A percentile compares a stretch with the other conserved stretches of the same genome.
Conservation (phyloP, 106 monocot genomes). For the Allium fistulosum region DNA sequence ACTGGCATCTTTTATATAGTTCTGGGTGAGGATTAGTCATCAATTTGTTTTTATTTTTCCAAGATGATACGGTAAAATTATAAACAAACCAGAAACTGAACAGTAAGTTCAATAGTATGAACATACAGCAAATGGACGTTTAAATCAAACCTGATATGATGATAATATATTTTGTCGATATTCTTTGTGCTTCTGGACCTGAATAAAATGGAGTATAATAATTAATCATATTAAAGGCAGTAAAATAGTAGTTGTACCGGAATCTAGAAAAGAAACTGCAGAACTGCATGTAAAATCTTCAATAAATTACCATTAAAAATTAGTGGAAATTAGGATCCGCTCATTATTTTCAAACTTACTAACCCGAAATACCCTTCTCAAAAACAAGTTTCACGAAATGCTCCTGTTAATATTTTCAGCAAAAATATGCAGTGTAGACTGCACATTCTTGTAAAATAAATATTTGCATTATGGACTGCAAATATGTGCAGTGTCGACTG, state of each 20-base stretch:
- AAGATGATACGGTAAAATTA: neutral
- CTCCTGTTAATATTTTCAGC: no score
- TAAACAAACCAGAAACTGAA: neutral
- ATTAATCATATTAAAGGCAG: neutral
- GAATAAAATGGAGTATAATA: conserved; percentile 8
- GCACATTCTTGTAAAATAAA: no score
- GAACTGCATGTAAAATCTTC: neutral
- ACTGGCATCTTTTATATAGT: neutral
- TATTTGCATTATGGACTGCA: no score
- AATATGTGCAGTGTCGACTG: no score
- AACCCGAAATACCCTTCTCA: no score
- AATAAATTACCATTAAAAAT: neutral
- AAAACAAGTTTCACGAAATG: no score
- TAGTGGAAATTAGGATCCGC: no score
- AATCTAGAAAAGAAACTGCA: neutral
- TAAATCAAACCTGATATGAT: conserved; percentile 57
- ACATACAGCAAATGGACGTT: no score
- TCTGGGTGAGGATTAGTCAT: neutral
- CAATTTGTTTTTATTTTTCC: neutral
- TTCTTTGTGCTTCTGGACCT: conserved; percentile 79
- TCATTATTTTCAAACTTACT: no score
- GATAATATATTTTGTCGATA: conserved; percentile 68
- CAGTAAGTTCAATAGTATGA: no score
- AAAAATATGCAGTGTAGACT: no score
- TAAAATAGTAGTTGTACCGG: neutral